Conservation (phyloP, 2,329 filamentous ascomycete genomes). For the Ophiostoma sp. region DNA sequence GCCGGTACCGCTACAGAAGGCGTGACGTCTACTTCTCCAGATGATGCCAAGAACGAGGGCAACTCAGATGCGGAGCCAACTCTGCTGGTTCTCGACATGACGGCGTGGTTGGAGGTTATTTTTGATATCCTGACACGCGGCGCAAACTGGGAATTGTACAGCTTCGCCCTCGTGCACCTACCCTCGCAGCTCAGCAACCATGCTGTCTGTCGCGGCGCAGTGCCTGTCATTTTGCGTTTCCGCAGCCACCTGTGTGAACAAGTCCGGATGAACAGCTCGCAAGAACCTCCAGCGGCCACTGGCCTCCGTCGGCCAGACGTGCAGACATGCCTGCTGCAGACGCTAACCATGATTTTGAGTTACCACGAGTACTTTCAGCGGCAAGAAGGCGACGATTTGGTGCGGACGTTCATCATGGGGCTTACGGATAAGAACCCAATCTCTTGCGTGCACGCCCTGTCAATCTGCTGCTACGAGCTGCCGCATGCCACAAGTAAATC, state of each 20-base stretch:
- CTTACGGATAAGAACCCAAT: constrained; percentile 87
- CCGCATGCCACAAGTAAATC: constrained; percentile 84
- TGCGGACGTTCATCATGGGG: constrained; percentile 81
- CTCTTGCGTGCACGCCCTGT: constrained; percentile 90
- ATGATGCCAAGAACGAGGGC: not conserved
- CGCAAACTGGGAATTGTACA: constrained; percentile 88
- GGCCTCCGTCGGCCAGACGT: constrained; percentile 85
- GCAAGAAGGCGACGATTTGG: constrained; percentile 84
- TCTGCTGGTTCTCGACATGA: constrained; percentile 53
- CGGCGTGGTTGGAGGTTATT: constrained; percentile 74
- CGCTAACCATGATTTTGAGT: constrained; percentile 82
- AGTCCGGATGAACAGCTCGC: constrained; percentile 72
- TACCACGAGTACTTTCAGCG: constrained; percentile 86
- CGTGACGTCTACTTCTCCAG: not conserved
- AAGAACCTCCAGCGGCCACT: constrained; percentile 76
- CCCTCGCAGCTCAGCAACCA: constrained; percentile 89
- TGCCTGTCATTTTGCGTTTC: constrained; percentile 73
- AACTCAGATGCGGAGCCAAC: not conserved
- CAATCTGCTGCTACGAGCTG: constrained; percentile 92
- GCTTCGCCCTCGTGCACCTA: constrained; percentile 82
- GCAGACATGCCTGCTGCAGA: constrained; percentile 83
- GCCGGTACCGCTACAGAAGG: not conserved
- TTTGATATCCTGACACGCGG: constrained; percentile 72
- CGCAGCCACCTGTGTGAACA: constrained; percentile 79
- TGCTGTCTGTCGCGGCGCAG: constrained; percentile 73